Conservation (phyloP, 192 early-diverging fungal species). For the Neocallimastix lanati region DNA sequence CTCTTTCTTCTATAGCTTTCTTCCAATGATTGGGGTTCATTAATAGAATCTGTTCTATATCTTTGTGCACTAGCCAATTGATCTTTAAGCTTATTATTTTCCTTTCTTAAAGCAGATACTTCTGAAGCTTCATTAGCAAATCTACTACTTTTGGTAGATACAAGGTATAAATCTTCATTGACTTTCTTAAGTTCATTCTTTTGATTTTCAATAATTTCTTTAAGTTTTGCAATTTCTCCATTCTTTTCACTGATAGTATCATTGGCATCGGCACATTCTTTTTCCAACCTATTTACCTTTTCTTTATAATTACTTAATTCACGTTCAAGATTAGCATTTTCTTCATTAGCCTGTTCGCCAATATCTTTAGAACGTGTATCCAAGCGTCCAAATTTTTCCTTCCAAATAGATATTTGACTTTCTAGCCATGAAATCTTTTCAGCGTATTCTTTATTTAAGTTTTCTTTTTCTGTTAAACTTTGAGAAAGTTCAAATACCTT, state of each 20-base stretch:
- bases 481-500: conserved; percentile 93
- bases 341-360: not conserved
- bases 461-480: conserved; percentile 36
- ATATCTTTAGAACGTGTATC: conserved; percentile 12
- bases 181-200: not conserved
- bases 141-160: not conserved
- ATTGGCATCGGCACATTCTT: not conserved
- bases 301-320: not conserved
- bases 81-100: not conserved
- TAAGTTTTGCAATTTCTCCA: not conserved
- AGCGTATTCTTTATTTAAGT: conserved; percentile 43
- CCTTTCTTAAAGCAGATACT: not conserved
- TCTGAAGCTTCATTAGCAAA: not conserved
- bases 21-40: not conserved
- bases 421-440: conserved; percentile 43
- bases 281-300: not conserved
- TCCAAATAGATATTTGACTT: conserved; percentile 40
- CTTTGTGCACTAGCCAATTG: not conserved
- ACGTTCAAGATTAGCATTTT: not conserved
- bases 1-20: not conserved
- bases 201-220: not conserved
- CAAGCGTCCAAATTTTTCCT: conserved; percentile 49
- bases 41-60: not conserved
- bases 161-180: not conserved
- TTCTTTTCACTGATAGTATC: not conserved